Conservation (phyloP, 1,284 basidiomycete genomes). For the Leucocoprinus gongylophorus region DNA sequence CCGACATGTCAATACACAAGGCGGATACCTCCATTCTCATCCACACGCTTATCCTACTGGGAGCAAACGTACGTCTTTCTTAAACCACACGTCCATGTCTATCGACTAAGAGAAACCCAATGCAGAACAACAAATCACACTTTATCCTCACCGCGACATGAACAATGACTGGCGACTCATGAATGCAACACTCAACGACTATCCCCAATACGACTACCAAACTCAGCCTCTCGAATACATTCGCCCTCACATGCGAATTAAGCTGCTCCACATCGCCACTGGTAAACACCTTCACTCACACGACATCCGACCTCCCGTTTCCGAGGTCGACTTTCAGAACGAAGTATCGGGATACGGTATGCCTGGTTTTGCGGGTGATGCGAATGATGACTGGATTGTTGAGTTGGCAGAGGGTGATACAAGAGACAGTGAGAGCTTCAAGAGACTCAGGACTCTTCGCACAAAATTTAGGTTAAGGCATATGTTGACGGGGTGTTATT, state of each 20-base stretch:
- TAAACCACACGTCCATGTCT: neutral
- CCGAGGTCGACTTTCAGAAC: constrained; percentile 98
- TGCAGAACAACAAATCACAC: constrained; percentile 93
- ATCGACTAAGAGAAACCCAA: neutral
- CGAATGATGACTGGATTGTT: constrained; percentile 93
- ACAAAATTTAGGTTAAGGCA: constrained; percentile 86
- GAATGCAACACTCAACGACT: constrained; percentile 53
- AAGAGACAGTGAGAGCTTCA: constrained; percentile 59
- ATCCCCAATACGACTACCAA: constrained; percentile 51
- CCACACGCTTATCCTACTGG: constrained; percentile 82
- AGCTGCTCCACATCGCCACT: constrained; percentile 76
- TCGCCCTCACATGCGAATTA: constrained; percentile 66
- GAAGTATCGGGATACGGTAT: constrained; percentile 96
- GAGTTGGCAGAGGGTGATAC: constrained; percentile 76
- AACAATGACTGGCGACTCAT: constrained; percentile 90
- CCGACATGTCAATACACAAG: constrained; percentile 93
- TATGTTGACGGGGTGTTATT: constrained; percentile 85
- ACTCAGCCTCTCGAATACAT: constrained; percentile 58
- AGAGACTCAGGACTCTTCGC: constrained; percentile 73
- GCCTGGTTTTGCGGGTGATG: constrained; percentile 78
- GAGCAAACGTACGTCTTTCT: constrained; percentile 61
- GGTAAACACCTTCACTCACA: constrained; percentile 92
- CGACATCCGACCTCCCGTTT: constrained; percentile 91
- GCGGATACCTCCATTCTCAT: constrained; percentile 97
- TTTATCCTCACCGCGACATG: constrained; percentile 91